Conservation (phyloP, 1,139 yeast species). For the Geotrichum restrictum region DNA sequence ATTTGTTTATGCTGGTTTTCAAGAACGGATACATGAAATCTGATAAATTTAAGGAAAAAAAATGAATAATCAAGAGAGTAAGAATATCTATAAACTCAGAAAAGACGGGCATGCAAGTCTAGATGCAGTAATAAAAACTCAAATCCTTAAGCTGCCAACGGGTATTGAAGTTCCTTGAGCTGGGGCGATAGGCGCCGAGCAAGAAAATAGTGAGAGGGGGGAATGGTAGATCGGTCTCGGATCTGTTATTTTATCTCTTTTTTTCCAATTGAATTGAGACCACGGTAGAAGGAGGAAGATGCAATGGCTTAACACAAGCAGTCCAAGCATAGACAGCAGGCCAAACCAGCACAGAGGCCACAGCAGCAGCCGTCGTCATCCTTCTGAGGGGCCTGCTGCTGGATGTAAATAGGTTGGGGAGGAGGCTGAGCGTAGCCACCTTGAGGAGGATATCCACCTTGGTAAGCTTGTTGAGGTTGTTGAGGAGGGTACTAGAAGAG, state of each 20-base stretch:
- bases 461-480: constrained; percentile 32
- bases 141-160: no score
- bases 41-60: background rate
- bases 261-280: background rate
- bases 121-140: background rate
- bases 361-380: constrained; percentile 34
- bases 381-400: constrained; percentile 30
- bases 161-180: no score
- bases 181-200: background rate
- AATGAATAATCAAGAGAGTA: background rate
- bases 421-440: constrained; percentile 24
- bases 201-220: background rate
- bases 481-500: constrained; percentile 26
- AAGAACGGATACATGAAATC: background rate
- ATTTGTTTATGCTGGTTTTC: background rate
- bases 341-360: constrained; percentile 36
- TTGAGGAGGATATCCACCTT: constrained; percentile 11
- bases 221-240: background rate
- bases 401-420: constrained; percentile 30
- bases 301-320: constrained; percentile 16
- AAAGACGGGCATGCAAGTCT: background rate
- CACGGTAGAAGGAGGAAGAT: no score
- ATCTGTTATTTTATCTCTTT: background rate
- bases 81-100: background rate
- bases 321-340: constrained; percentile 34